Conservation (phyloP, 2,329 filamentous ascomycete genomes). For the Fusarium avenaceum region DNA sequence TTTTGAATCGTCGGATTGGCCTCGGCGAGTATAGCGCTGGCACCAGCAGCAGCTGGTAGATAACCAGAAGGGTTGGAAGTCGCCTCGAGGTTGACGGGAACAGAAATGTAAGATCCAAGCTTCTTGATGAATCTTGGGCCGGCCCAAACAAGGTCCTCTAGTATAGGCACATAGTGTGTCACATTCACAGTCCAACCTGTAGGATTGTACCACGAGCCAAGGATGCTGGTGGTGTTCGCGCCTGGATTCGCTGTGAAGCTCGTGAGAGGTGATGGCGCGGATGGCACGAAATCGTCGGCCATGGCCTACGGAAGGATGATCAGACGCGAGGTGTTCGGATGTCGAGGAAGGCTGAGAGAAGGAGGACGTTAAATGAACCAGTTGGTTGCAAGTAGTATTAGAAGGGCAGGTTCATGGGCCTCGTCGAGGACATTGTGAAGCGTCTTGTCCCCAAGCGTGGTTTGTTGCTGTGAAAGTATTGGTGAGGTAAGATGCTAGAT, state of each 20-base stretch:
- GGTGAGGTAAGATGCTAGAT: slow-evolving; percentile 24
- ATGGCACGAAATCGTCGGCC: slow-evolving; percentile 43
- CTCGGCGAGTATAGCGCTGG: slow-evolving; percentile 42
- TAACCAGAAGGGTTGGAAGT: slow-evolving; percentile 58
- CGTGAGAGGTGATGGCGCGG: slow-evolving; percentile 38
- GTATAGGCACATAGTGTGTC: slow-evolving; percentile 71
- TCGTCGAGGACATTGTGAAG: slow-evolving; percentile 44
- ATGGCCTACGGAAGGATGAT: slow-evolving; percentile 37
- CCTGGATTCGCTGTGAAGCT: slow-evolving; percentile 33
- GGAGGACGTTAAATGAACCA: slow-evolving; percentile 2
- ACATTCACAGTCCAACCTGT: slow-evolving; percentile 71
- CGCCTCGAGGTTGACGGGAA: slow-evolving; percentile 70
- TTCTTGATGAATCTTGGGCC: slow-evolving; percentile 78
- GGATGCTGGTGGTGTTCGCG: slow-evolving; percentile 19
- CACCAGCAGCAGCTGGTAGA: slow-evolving; percentile 39
- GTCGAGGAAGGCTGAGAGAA: not conserved
- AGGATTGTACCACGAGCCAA: slow-evolving; percentile 65
- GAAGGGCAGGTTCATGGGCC: slow-evolving; percentile 21
- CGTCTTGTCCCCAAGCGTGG: slow-evolving; percentile 30
- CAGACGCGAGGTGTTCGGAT: slow-evolving; percentile 12
- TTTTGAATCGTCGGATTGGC: slow-evolving; percentile 46
- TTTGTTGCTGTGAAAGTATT: slow-evolving; percentile 29
- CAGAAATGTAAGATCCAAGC: slow-evolving; percentile 72
- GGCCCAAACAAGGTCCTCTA: slow-evolving; percentile 77
- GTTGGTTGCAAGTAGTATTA: slow-evolving; percentile 19